Conservation (phyloP, 1,284 basidiomycete species). For the Inonotus obliquus region DNA sequence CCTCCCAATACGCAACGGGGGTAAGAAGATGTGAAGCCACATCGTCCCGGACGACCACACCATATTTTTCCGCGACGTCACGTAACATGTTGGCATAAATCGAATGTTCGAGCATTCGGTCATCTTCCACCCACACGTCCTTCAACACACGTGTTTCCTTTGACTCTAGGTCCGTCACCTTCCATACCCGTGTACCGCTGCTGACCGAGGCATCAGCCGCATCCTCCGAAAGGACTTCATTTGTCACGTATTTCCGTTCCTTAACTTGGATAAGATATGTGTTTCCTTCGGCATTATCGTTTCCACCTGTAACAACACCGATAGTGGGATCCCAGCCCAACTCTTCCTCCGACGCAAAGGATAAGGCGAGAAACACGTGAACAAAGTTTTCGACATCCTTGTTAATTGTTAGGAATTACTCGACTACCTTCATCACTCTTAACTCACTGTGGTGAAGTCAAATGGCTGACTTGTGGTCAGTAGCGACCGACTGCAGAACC, state of each 20-base stretch:
- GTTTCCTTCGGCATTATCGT: not conserved
- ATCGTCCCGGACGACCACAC: not conserved
- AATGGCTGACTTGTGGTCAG: not conserved
- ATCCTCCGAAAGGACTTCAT: not conserved
- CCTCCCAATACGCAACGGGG: not conserved
- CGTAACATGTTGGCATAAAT: not conserved
- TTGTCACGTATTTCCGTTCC: not conserved
- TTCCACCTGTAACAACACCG: not conserved
- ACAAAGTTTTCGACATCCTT: not conserved
- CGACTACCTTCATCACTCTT: not conserved
- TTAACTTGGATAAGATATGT: not conserved
- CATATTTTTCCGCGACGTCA: not conserved
- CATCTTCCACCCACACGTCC: too few species aligned
- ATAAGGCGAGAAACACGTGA: not conserved
- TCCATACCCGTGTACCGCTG: not conserved
- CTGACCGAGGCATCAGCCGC: not conserved
- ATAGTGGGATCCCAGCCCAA: conserved; percentile 5
- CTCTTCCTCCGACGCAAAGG: not conserved
- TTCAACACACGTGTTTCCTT: not conserved
- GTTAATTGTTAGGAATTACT: not conserved
- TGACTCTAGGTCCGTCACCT: not conserved
- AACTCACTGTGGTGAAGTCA: not conserved
- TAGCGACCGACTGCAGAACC: not conserved
- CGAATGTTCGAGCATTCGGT: not conserved
- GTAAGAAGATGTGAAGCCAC: not conserved